Evolutionary conservation across 371 early-diverging fungal species (phyloP).

Genomic region (Coemansia sp.): DNA sequence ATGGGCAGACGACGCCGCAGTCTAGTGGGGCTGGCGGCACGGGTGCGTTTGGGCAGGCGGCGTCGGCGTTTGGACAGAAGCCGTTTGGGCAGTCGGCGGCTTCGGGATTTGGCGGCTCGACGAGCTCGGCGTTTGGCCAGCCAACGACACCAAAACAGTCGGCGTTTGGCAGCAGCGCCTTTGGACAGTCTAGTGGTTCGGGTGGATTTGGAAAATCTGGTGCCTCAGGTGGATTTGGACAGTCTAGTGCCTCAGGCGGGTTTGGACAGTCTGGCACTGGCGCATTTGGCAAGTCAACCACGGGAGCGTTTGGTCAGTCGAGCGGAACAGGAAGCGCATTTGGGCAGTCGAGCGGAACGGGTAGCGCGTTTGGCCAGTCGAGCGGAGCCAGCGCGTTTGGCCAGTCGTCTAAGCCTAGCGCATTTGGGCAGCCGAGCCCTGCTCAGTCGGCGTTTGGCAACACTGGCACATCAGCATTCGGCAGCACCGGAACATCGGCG

Average conservation of each 20-base stretch:
- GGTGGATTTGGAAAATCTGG: not conserved
- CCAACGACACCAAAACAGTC: not conserved
- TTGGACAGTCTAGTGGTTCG: not conserved
- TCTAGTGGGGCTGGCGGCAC: not conserved
- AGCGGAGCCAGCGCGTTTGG: conserved; percentile 8
- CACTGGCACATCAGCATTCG: conserved; percentile 4
- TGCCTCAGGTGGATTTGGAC: not conserved
- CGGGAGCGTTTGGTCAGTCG: not conserved
- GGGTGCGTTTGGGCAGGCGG: conserved; percentile 4
- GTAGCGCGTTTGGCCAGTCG: not conserved
- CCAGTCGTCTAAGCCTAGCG: not conserved
- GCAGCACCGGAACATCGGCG: not conserved
- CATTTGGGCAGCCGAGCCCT: conserved; percentile 8
- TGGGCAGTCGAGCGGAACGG: not conserved
- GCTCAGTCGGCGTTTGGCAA: conserved; percentile 7
- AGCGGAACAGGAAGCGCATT: not conserved
- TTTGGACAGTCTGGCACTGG: not conserved
- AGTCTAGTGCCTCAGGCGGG: not conserved
- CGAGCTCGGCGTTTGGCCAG: conserved; percentile 1
- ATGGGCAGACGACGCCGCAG: conserved; percentile 6
- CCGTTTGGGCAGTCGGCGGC: not conserved
- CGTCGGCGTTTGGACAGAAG: conserved; percentile 8
- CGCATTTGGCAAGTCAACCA: not conserved
- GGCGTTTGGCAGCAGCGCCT: not conserved
- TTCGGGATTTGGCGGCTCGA: not conserved